A percentile compares a stretch with the other conserved stretches of the same genome.
Conservation (phyloP, 768 basidiomycete species). For the Baorangia bicolor region DNA sequence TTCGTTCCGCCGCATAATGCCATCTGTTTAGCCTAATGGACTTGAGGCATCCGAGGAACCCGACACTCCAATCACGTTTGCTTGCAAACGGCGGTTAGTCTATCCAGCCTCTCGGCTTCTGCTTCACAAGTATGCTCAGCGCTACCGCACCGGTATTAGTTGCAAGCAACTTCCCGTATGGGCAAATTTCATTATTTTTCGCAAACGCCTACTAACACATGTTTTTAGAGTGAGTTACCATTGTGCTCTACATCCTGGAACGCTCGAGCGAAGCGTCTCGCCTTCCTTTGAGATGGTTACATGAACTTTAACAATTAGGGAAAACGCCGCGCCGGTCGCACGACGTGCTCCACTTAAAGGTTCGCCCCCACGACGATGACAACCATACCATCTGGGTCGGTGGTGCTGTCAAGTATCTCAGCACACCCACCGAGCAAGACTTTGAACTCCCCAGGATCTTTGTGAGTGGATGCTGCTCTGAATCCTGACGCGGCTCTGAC, state of each 20-base stretch:
- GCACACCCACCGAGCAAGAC: conserved; percentile 37
- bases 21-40: conserved; percentile 23
- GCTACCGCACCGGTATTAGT: conserved; percentile 41
- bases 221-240: conserved; percentile 26
- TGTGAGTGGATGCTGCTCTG: conserved; percentile 4
- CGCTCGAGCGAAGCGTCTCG: neutral
- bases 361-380: conserved; percentile 37
- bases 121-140: conserved; percentile 29
- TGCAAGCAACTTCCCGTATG: conserved; percentile 38
- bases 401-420: conserved; percentile 39
- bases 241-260: too few species aligned
- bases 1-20: neutral
- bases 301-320: conserved; percentile 40
- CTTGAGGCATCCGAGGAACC: conserved; percentile 56
- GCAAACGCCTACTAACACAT: neutral
- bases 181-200: neutral
- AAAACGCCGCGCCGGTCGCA: conserved; percentile 38
- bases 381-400: conserved; percentile 43
- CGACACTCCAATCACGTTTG: conserved; percentile 55
- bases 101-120: neutral
- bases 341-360: conserved; percentile 32
- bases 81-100: conserved; percentile 53
- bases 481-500: neutral
- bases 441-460: conserved; percentile 41
- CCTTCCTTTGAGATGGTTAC: conserved; percentile 38